These are phyloP conservation scores for Cafeteria roenbergensis DNA, from an alignment of 108 stramenopile genomes.

Conservation along the genomic window DNA sequence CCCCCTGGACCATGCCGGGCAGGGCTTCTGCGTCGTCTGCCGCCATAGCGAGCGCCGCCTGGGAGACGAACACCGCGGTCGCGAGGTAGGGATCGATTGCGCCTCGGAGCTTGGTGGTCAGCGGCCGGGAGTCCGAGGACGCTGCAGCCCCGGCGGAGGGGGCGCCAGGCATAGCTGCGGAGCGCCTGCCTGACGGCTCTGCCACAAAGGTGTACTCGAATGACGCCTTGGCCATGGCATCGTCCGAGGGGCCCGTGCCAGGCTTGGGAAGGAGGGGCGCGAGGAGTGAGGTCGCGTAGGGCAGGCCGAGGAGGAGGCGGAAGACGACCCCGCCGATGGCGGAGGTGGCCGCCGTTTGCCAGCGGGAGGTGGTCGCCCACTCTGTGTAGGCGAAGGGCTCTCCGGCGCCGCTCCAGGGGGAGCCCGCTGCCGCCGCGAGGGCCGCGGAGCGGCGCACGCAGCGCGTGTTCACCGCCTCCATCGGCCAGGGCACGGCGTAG, in stretches of 20 bases:
- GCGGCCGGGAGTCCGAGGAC: background rate
- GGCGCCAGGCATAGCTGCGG: too few relatives aligned
- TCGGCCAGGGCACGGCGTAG: constrained; percentile 19
- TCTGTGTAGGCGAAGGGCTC: background rate
- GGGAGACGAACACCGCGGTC: constrained; percentile 8
- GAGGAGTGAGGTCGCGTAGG: background rate
- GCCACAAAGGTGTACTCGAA: background rate
- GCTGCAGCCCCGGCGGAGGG: background rate
- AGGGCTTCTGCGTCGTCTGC: background rate
- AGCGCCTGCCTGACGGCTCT: too few relatives aligned
- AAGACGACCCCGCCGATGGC: background rate
- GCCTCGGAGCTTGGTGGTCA: background rate
- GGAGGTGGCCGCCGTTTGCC: background rate
- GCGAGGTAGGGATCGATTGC: background rate
- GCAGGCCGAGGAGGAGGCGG: background rate
- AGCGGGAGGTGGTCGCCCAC: background rate
- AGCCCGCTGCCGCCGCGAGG: background rate
- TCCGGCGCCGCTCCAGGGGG: background rate
- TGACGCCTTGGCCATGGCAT: background rate
- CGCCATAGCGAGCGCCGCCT: constrained; percentile 10
- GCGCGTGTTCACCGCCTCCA: constrained; percentile 17
- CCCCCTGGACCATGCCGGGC: background rate
- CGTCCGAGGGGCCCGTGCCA: background rate
- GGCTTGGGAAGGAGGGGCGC: background rate
- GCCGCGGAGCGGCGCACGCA: constrained; percentile 8